A percentile compares a stretch with the other conserved stretches of the same genome.
These are phyloP conservation scores for Skeletonema menzelii DNA, from an alignment of 108 stramenopile genomes.

Conservation along the genomic window DNA sequence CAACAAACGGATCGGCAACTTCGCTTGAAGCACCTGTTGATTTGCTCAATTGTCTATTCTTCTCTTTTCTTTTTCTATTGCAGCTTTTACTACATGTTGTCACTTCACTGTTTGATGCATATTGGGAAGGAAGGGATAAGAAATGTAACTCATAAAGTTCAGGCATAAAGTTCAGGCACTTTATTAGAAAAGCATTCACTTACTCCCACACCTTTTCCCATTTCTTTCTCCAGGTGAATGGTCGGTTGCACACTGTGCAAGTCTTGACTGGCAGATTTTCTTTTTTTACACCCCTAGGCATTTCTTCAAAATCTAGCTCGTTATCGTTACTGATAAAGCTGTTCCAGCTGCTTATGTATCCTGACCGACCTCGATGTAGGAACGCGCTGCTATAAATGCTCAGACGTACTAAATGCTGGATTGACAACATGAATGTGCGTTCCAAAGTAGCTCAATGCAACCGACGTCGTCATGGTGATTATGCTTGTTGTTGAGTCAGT, in stretches of 20 bases:
- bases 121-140: background rate
- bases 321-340: background rate
- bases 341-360: background rate
- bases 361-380: background rate
- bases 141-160: background rate
- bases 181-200: background rate
- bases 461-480: too few species aligned
- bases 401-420: background rate
- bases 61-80: constrained; percentile 53
- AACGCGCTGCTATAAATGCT: background rate
- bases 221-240: constrained; percentile 81
- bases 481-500: background rate
- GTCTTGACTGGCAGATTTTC: constrained; percentile 55
- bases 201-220: constrained; percentile 86
- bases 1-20: background rate
- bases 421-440: too few species aligned
- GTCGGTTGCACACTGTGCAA: constrained; percentile 49
- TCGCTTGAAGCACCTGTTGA: background rate
- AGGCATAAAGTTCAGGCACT: background rate
- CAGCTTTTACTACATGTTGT: constrained; percentile 76
- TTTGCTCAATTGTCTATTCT: background rate
- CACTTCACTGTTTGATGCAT: constrained; percentile 44
- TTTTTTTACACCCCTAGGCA: constrained; percentile 48
- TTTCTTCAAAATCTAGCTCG: constrained; percentile 3
- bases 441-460: too few species aligned